Evolutionary conservation across 768 basidiomycete genomes (phyloP), one percentile per base, ranked within the genome.

Genomic region (Boletellus ananas): DNA sequence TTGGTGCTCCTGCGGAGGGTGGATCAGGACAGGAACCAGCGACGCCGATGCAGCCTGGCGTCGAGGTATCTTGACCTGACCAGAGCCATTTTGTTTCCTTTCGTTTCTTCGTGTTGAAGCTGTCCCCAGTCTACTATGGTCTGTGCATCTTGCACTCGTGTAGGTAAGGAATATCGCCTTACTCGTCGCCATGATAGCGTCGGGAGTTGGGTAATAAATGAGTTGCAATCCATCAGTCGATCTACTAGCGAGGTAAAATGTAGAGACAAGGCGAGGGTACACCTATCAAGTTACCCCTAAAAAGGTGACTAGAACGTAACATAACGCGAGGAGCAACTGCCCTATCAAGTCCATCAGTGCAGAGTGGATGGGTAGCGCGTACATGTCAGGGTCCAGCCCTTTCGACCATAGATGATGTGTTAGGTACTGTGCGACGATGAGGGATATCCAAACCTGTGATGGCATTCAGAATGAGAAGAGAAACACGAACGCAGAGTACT

Each of bases 331-430:
- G 8, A 95, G 72, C 18, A 87, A 64, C 63, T 94, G 88, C 14
- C 91, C 90, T 29, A 88, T 69, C 45, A 95, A 79, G 65, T 94
- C 91, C 76, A 94, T 85, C 37, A 91, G 62, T 1, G 93, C 90
- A 11, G 90, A 92, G 57, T 95, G 93, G 23, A 95, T 80, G 8
- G 94, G 94, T n/a, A 97, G 71, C 2, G 92, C 92, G 64, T 95
- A 94, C 70, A 88, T 84, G 65, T 97, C 94, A 6, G 94, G 94
- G 64, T 97, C 94, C 23, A 83, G 74, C 11, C 79, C 74, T 48
- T 74, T 81, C 1, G 79, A 77, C 92, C 93, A 95, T 23, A 96
- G 77, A 62, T 81, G 83, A 38, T 80, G 70, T 2, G 92, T 94
- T 43, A 94, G 72, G 11, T 63, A 58, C 43, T 75, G 79, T 1